phyloP scores from a whole-genome alignment of 2,329 filamentous ascomycete species.

The Aspergillus udagawae region DNA sequence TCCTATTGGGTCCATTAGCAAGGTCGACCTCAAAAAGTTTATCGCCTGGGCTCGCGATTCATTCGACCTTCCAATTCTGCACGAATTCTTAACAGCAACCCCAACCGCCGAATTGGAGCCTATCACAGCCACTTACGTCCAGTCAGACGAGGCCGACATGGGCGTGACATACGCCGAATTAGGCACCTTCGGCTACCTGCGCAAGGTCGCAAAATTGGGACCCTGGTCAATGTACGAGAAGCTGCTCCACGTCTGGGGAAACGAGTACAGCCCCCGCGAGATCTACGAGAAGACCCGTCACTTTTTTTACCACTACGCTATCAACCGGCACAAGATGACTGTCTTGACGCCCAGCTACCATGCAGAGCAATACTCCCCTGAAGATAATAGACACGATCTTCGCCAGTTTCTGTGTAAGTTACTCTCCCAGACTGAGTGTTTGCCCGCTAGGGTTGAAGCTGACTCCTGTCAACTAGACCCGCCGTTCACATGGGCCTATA shows the following conservation, averaged over 20 bases:
- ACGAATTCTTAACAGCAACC: conserved; percentile 61
- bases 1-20: conserved; percentile 50
- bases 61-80: conserved; percentile 62
- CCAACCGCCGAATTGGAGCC: conserved; percentile 65
- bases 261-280: conserved; percentile 37
- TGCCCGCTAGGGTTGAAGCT: not conserved
- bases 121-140: conserved; percentile 59
- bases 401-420: conserved; percentile 50
- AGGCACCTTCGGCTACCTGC: conserved; percentile 49
- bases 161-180: conserved; percentile 55
- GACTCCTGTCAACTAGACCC: conserved; percentile 21
- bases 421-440: not conserved
- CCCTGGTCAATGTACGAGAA: conserved; percentile 53
- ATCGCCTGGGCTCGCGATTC: conserved; percentile 59
- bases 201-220: conserved; percentile 53
- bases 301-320: conserved; percentile 50
- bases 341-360: conserved; percentile 58
- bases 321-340: conserved; percentile 64
- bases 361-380: conserved; percentile 48
- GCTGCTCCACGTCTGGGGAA: conserved; percentile 49
- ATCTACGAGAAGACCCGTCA: conserved; percentile 46
- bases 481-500: conserved; percentile 43
- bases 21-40: conserved; percentile 68
- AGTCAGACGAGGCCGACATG: conserved; percentile 55
- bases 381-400: conserved; percentile 58